A percentile compares a stretch with the other conserved stretches of the same genome.
Evolutionary conservation across 176 grass and related monocot species (phyloP).

Genomic region (Puccinellia tenuiflora): DNA sequence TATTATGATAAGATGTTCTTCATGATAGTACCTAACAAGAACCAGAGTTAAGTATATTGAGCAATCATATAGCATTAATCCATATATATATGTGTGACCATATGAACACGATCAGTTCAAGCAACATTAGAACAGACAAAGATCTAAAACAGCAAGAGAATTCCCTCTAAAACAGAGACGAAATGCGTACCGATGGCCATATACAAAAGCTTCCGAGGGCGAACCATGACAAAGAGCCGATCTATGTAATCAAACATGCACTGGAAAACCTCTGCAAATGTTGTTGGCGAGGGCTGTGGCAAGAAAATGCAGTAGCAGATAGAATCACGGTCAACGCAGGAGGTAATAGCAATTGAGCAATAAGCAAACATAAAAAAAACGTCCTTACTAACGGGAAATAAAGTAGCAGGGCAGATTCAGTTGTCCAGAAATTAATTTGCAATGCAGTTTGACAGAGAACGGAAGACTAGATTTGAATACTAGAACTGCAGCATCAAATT

Average conservation of each 20-base stretch:
- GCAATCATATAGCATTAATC: no score
- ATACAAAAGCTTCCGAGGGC: constrained; percentile 81
- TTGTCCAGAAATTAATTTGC: not conserved
- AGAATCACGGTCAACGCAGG: constrained; percentile 6
- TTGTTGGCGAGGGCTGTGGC: constrained; percentile 78
- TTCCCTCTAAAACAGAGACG: not conserved
- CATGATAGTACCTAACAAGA: no score
- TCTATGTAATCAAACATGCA: constrained; percentile 99
- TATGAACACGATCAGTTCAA: not conserved
- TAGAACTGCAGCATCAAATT: not conserved
- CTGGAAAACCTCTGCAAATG: constrained; percentile 88
- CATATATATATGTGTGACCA: not conserved
- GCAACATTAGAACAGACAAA: no score
- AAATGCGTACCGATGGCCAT: constrained; percentile 89
- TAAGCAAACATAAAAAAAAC: no score
- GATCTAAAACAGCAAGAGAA: not conserved
- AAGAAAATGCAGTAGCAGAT: constrained; percentile 21
- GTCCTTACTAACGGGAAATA: not conserved
- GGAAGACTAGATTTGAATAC: not conserved
- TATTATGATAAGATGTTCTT: not conserved
- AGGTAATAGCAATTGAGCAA: not conserved
- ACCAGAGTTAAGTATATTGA: no score
- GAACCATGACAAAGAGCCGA: constrained; percentile 88
- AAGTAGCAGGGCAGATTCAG: not conserved
- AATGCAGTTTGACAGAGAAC: not conserved